Percentiles rank a stretch among this genome's conserved stretches.
phyloP scores from a whole-genome alignment of 2,329 filamentous ascomycete genomes.

The Stagonosporopsis rhizophila region DNA sequence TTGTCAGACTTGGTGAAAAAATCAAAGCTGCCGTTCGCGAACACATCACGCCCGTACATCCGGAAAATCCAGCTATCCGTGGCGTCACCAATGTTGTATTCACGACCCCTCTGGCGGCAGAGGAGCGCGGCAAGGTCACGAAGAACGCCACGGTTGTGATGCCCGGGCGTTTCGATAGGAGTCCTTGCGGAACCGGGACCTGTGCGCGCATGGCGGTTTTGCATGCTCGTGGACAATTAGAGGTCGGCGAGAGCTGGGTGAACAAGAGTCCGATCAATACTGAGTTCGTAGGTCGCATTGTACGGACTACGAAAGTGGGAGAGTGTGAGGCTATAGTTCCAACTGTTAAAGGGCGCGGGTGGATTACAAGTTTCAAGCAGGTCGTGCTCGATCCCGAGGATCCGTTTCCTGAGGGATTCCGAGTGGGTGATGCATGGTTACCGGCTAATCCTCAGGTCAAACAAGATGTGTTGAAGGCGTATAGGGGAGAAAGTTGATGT shows the following conservation, averaged over 20 bases:
- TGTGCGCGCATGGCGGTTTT: conserved; percentile 55
- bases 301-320: conserved; percentile 39
- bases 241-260: conserved; percentile 47
- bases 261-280: conserved; percentile 55
- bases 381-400: conserved; percentile 54
- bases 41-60: conserved; percentile 43
- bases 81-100: conserved; percentile 53
- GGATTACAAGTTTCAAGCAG: conserved; percentile 57
- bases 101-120: conserved; percentile 44
- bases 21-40: conserved; percentile 52
- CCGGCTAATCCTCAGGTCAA: neutral
- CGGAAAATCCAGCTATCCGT: conserved; percentile 36
- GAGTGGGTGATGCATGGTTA: conserved; percentile 8
- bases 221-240: conserved; percentile 51
- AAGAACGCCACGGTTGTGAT: conserved; percentile 55
- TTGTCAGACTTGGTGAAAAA: conserved; percentile 54
- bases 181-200: conserved; percentile 57
- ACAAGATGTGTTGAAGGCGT: neutral
- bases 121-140: conserved; percentile 36
- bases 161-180: conserved; percentile 56
- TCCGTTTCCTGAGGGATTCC: conserved; percentile 48
- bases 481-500: neutral
- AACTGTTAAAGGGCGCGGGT: conserved; percentile 53
- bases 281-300: conserved; percentile 52
- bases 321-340: conserved; percentile 47